Percentiles rank a stretch among this genome's conserved stretches.
Conservation (phyloP, 2,329 filamentous ascomycete species). For the Thelonectria discophora region DNA sequence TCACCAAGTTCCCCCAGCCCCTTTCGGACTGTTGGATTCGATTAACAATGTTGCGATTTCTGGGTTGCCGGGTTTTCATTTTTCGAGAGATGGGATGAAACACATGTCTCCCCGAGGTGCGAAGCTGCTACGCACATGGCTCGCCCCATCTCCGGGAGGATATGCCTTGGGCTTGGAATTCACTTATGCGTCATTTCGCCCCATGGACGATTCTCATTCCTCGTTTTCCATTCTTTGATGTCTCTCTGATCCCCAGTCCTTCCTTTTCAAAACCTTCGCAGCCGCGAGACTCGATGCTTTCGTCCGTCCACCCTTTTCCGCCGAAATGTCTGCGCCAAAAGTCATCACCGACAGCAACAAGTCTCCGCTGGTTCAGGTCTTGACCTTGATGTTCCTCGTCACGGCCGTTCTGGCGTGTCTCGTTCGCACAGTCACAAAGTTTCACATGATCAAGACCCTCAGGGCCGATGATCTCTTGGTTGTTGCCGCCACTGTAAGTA, state of each 20-base stretch:
- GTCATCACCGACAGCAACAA: constrained; percentile 44
- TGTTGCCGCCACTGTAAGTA: constrained; percentile 40
- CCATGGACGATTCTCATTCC: neutral
- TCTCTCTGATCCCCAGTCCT: no score
- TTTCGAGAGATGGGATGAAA: neutral
- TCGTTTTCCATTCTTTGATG: no score
- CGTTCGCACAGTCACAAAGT: constrained; percentile 41
- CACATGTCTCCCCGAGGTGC: neutral
- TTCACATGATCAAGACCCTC: constrained; percentile 43
- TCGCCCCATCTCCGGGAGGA: neutral
- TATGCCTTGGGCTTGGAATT: neutral
- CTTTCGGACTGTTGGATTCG: neutral
- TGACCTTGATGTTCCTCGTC: constrained; percentile 44
- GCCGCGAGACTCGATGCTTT: neutral
- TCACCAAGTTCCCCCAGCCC: neutral
- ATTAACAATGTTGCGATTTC: neutral
- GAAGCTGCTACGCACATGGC: neutral
- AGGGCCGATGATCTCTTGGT: constrained; percentile 40
- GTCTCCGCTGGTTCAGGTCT: constrained; percentile 43
- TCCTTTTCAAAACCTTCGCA: no score
- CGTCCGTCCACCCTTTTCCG: neutral
- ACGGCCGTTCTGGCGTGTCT: constrained; percentile 39
- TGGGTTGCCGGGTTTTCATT: neutral
- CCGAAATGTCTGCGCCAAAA: constrained; percentile 37
- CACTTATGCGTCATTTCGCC: neutral